Evolutionary conservation across 768 basidiomycete genomes (phyloP), one percentile per base, ranked within the genome.

Genomic region (Lyophyllum atratum): DNA sequence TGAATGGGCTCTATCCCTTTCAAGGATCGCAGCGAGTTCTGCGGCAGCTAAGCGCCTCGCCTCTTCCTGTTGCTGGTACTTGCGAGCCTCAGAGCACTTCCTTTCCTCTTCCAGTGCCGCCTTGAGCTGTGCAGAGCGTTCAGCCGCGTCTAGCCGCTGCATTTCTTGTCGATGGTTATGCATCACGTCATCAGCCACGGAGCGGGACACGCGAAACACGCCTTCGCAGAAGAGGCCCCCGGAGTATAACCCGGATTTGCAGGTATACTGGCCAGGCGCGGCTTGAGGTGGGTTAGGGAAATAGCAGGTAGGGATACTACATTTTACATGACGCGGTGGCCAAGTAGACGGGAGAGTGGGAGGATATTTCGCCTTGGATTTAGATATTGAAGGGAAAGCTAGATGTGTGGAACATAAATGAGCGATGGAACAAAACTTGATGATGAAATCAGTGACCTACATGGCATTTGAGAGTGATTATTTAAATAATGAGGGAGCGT

Each of bases 211-310:
- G 31, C 51, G 34, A 46, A 70, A 71, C 4, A 61, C 64, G 19
- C 69, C 70, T 19, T 64, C 56, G 52, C 68, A 69, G 51, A 26
- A 55, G 46, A 54, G 57, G 17, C 64, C 12, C 11, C 34, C 66
- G 5, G 31, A 29, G 10, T 55, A 53, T 12, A 49, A 33, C 24
- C 40, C 39, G 22, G 65, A 66, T 26, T 59, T 57, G 59, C 74
- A 75, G 25, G 63, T 55, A 54, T 72, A 75, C 3, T 42, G 55
- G 11, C 74, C 74, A 29, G 64, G 55, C 9, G 55, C 68, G 11
- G 63, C 64, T 52, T 75, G 72, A 31, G 71, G 70, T 9, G 64
- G 63, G 56, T 75, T 75, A 24, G 64, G 57, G 44, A 59, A 68
- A 10, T 42, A 40, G 60, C 74, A 75, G 19, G 37, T 45, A 9